phyloP scores from a whole-genome alignment of 805 yeast genomes.

The Candida oleophila region DNA sequence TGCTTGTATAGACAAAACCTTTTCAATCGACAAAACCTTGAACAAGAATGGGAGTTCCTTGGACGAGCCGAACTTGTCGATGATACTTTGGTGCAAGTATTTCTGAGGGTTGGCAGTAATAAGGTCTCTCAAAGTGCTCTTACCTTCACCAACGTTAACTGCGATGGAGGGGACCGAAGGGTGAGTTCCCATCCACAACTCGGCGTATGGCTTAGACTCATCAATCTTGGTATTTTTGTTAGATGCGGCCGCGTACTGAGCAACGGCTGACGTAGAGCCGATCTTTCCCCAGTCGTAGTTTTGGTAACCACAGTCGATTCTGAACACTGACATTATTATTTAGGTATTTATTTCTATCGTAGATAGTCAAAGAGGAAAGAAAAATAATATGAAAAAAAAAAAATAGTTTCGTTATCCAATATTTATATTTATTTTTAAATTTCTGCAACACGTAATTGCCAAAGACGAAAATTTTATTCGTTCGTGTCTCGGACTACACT shows the following conservation, averaged over 20 bases:
- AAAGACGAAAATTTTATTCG: neutral
- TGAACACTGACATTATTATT: constrained; percentile 30
- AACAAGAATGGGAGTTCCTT: constrained; percentile 87
- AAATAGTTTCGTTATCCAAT: neutral
- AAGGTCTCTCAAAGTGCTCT: constrained; percentile 60
- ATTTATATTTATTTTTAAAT: too few relatives aligned
- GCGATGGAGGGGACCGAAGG: constrained; percentile 81
- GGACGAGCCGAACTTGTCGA: constrained; percentile 61
- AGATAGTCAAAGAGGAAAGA: neutral
- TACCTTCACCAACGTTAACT: constrained; percentile 31
- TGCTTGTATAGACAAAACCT: constrained; percentile 94
- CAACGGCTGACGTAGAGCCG: constrained; percentile 85
- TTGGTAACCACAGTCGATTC: constrained; percentile 61
- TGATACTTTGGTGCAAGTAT: constrained; percentile 58
- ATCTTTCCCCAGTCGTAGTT: constrained; percentile 88
- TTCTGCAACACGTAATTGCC: neutral
- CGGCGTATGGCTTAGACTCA: constrained; percentile 87
- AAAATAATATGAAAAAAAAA: neutral
- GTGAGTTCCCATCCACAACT: constrained; percentile 99
- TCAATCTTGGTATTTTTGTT: constrained; percentile 62
- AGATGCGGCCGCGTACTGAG: constrained; percentile 75
- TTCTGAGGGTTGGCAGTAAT: constrained; percentile 58
- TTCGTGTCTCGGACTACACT: neutral
- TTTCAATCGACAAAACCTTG: constrained; percentile 89
- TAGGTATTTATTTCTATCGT: neutral